A percentile compares a stretch with the other conserved stretches of the same genome.
These are phyloP conservation scores for Calocera cornea DNA, from an alignment of 768 basidiomycete species.

Conservation along the genomic window DNA sequence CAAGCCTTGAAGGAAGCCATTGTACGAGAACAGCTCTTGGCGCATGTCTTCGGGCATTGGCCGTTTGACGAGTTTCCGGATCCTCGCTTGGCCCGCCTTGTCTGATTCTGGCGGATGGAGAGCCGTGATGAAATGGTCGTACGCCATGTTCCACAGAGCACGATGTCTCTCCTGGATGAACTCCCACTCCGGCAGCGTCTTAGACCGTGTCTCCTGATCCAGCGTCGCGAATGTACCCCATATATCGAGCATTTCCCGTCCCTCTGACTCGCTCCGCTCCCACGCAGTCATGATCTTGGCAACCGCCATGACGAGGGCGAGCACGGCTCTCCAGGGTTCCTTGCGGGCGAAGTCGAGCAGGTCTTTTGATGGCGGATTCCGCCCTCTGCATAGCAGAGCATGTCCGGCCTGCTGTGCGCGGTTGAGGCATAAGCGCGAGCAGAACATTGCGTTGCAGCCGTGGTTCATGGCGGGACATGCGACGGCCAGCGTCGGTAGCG, in stretches of 20 bases:
- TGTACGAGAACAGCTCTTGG: constrained; percentile 56
- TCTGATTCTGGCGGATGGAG: constrained; percentile 33
- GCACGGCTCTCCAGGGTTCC: constrained; percentile 60
- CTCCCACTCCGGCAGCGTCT: constrained; percentile 21
- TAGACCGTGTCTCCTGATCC: constrained; percentile 52
- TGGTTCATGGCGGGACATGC: constrained; percentile 39
- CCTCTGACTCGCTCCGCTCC: constrained; percentile 31
- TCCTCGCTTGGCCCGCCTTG: constrained; percentile 33
- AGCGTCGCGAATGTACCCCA: constrained; percentile 56
- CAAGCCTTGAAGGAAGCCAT: constrained; percentile 56
- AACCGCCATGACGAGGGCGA: constrained; percentile 56
- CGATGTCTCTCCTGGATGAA: constrained; percentile 15
- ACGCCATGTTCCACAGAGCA: constrained; percentile 48
- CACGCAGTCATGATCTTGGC: constrained; percentile 46
- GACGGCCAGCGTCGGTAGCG: constrained; percentile 24
- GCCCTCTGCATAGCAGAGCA: constrained; percentile 56
- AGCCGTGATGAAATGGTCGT: constrained; percentile 52
- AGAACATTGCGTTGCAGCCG: constrained; percentile 56
- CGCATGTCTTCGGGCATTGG: constrained; percentile 34
- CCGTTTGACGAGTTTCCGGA: constrained; percentile 31
- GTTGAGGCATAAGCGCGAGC: constrained; percentile 60
- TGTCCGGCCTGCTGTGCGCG: constrained; percentile 48
- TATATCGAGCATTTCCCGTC: constrained; percentile 31
- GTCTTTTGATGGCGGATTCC: constrained; percentile 53
- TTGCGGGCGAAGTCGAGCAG: constrained; percentile 47